Evolutionary conservation across 345 rosid genomes (phyloP), one percentile per base, ranked within the genome.

Genomic region (Turnera subulata): DNA sequence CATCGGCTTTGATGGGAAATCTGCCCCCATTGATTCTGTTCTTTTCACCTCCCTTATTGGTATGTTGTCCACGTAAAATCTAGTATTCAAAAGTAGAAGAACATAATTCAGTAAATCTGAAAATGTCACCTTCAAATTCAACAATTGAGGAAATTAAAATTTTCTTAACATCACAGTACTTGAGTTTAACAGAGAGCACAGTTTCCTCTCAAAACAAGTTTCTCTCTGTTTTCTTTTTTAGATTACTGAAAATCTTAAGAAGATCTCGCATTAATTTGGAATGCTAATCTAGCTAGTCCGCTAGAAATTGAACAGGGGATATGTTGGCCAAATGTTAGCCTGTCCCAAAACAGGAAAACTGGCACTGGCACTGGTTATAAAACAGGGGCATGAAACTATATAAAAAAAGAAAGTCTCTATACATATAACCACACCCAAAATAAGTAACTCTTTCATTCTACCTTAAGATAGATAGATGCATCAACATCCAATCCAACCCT

Each of bases 1-100:
- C 98, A 92, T 92, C 6, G 97, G 96, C 80, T 92, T 92, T 1
- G 96, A 76, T 1, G 98, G 98, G 58, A 92, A 92, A 54, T 83
- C 89, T 15, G 86, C 93, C 0, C 98, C 91, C 97, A 86, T 83
- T 0, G 84, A 54, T 21, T 51, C 79, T 21, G 84, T 85, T 64
- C 91, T 84, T 63, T 69, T 80, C 10, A 84, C 73, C 73, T 86
- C 95, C 72, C 97, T 78, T 12, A 94, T 88, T 0, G 99, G 96
- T 37, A 88, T 52, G 62, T 68, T 67, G 64, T 92, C 98, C 19
- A 92, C 79, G 39, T 72, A 86, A 69, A 92, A 92, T 82, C 98
- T 92, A 75, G 69, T 23, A 10, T 18, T 12, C 24, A 45, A 54
- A 55, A n/a, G n/a, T 19, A 33, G 10, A n/a, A n/a, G n/a, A n/a